Base-by-base conservation (phyloP, 176 grass and related monocot genomes). In the Triticum turgidum region DNA sequence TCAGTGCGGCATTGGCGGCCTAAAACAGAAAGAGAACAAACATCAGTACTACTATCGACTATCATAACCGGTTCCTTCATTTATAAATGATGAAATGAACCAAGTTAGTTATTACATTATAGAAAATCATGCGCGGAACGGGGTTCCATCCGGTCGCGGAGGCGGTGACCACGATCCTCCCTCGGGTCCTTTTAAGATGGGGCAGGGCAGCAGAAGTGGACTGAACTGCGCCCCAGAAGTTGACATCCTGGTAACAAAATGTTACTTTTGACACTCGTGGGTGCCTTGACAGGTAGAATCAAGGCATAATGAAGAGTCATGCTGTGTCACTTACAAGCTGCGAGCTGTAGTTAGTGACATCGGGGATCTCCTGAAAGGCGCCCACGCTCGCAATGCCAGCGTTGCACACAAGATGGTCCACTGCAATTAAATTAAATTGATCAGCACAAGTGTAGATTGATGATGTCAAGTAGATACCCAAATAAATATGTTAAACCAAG, bases 181-280 rank as follows among this genome's bases (percentile, higher is more conserved):
- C 94, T 5, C 66, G 70, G 62, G 37, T 94, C 18, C 82, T 86
- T 63, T 92, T 92, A 3, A 97, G 87, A 61, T 85, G 61, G 22
- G 94, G 94, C 4, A 97, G 88, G 0, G 94, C 89, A 29, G 78
- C 89, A 20, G 73, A 94, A 34, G 92, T 94, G 1, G 94, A 79
- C 14, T 94, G 89, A 42, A 97, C 86, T 2, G 89, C 84, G 4
- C 94, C 94, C 94, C 92, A 97, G 34, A 97, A 97, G 21, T 97
- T 97, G 0, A 97, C 83, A 61, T 97, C 91, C 94, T 94, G 82
- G 0, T 18, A 81, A 56, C 22, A 22, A 25, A 10, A 12, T 30
- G 13, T 67, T 44, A 75, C 4, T 51, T 41, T 61, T 42, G 54
- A 9, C 21, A 4, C 7, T 18, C 15, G 4, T 4, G 6, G 25